Evolutionary conservation across 345 rosid genomes (phyloP).

Genomic region (Populus deltoides): DNA sequence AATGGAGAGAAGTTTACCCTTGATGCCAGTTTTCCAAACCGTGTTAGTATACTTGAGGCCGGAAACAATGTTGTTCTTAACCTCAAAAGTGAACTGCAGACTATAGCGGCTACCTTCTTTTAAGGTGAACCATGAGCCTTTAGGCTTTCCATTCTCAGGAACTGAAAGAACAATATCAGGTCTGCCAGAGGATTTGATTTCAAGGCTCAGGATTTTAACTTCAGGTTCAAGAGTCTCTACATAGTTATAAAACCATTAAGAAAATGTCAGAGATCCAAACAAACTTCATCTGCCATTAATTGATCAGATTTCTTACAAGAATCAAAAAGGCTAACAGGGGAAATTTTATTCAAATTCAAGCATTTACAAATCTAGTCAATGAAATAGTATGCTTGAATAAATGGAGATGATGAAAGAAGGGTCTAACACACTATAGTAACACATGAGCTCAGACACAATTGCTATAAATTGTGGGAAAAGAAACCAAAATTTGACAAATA

Average conservation of each 20-base stretch:
- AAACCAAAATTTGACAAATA: neutral
- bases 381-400: neutral
- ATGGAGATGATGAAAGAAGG: neutral
- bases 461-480: neutral
- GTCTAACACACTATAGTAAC: neutral
- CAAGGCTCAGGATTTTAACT: conserved; percentile 27
- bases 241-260: neutral
- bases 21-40: conserved; percentile 38
- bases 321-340: neutral
- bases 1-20: conserved; percentile 11
- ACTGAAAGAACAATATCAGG: conserved; percentile 28
- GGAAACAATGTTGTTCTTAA: conserved; percentile 29
- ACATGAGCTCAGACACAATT: neutral
- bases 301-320: neutral
- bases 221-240: conserved; percentile 32
- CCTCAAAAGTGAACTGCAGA: conserved; percentile 25
- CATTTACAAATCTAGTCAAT: neutral
- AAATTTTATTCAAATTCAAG: neutral
- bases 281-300: neutral
- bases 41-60: conserved; percentile 33
- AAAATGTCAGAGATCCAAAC: neutral
- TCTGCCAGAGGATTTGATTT: conserved; percentile 30
- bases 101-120: conserved; percentile 37
- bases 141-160: conserved; percentile 23
- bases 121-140: conserved; percentile 33